These are phyloP conservation scores for Xylaria sp. DNA, from an alignment of 495 filamentous ascomycete species.

Conservation along the genomic window DNA sequence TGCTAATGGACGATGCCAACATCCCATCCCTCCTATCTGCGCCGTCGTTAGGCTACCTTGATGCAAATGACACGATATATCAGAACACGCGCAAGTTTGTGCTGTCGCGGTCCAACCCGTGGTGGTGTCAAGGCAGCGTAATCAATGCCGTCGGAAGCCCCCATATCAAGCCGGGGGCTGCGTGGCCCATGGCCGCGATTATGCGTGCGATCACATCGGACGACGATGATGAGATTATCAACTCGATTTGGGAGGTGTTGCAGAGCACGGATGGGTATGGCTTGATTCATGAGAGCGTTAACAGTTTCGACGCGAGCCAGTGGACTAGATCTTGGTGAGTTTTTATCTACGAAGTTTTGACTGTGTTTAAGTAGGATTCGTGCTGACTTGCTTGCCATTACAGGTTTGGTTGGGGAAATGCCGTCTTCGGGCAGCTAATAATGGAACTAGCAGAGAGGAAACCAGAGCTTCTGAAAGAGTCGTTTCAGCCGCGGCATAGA, in stretches of 20 bases:
- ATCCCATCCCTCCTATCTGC: constrained; percentile 63
- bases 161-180: constrained; percentile 62
- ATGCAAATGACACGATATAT: constrained; percentile 53
- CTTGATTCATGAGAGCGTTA: constrained; percentile 68
- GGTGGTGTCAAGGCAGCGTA: constrained; percentile 61
- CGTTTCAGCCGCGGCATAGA: constrained; percentile 43
- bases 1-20: constrained; percentile 70
- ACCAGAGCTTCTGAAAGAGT: constrained; percentile 45
- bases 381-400: constrained; percentile 26
- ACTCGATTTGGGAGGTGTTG: constrained; percentile 54
- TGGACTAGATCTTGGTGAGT: constrained; percentile 67
- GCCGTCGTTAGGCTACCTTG: constrained; percentile 59
- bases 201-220: constrained; percentile 51
- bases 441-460: constrained; percentile 59
- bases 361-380: neutral
- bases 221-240: constrained; percentile 57
- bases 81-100: constrained; percentile 58
- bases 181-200: constrained; percentile 67
- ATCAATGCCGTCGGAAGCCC: constrained; percentile 63
- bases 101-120: constrained; percentile 60
- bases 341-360: neutral
- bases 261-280: constrained; percentile 62
- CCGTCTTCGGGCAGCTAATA: constrained; percentile 71
- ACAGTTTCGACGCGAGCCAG: constrained; percentile 53
- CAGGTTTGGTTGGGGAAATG: constrained; percentile 75